Percentiles rank a stretch among this genome's conserved stretches.
phyloP scores from a whole-genome alignment of 176 grass and related monocot genomes.

The Musa schizocarpa region DNA sequence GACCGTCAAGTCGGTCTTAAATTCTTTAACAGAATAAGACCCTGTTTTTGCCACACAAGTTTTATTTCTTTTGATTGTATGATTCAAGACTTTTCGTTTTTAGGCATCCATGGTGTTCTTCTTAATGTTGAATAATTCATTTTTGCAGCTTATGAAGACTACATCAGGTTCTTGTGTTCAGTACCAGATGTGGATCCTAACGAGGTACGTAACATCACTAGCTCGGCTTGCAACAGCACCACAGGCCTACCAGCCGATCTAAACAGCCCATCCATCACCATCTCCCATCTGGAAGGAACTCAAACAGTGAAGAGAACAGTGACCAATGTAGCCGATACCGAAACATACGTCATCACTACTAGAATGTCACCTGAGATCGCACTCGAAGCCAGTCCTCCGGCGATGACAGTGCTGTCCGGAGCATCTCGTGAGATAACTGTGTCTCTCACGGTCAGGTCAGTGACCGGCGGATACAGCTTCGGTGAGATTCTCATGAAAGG shows the following conservation, averaged over 20 bases:
- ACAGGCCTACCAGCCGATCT: slow-evolving; percentile 47
- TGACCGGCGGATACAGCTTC: slow-evolving; percentile 67
- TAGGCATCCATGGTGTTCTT: background rate
- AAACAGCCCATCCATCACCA: slow-evolving; percentile 71
- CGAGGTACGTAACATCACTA: slow-evolving; percentile 68
- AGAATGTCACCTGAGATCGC: slow-evolving; percentile 62
- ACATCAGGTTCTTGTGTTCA: slow-evolving; percentile 84
- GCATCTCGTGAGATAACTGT: slow-evolving; percentile 42
- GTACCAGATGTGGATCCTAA: slow-evolving; percentile 44
- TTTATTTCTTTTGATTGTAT: too few species aligned
- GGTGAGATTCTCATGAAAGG: slow-evolving; percentile 90
- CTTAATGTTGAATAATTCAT: slow-evolving; percentile 13
- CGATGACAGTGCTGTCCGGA: slow-evolving; percentile 50
- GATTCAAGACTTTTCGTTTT: too few species aligned
- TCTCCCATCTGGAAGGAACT: slow-evolving; percentile 62
- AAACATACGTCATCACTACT: slow-evolving; percentile 71
- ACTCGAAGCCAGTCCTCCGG: slow-evolving; percentile 50
- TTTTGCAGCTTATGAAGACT: slow-evolving; percentile 69
- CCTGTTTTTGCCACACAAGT: too few species aligned
- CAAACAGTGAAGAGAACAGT: slow-evolving; percentile 51
- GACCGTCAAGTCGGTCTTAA: too few species aligned
- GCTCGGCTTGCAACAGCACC: slow-evolving; percentile 41
- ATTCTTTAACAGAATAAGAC: too few species aligned
- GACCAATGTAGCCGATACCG: slow-evolving; percentile 47
- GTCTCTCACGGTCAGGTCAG: slow-evolving; percentile 62